Evolutionary conservation across 305 asterid species (phyloP).

Genomic region (Stenogyne calaminthoides): DNA sequence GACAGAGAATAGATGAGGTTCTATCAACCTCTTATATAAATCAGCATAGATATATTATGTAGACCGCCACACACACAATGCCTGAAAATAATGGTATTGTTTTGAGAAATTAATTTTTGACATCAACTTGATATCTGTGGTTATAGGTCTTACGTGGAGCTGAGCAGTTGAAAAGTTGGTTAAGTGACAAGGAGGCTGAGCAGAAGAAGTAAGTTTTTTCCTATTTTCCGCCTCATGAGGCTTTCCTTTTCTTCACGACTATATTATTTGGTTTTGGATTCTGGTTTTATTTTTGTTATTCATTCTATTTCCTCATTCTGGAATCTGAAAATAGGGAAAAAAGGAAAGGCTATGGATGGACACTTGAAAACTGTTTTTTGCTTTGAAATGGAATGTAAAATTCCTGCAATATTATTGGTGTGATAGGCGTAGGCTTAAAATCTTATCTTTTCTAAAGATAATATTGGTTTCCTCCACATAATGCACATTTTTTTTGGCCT

Average conservation of each 20-base stretch:
- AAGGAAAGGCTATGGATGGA: neutral
- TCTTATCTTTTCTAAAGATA: neutral
- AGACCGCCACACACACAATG: neutral
- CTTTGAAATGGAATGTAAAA: neutral
- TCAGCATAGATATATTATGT: slow-evolving; percentile 22
- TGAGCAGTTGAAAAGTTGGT: slow-evolving; percentile 84
- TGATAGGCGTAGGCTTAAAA: neutral
- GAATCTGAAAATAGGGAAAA: neutral
- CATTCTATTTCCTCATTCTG: slow-evolving; percentile 11
- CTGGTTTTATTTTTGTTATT: neutral
- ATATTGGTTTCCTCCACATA: too few species aligned
- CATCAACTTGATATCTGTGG: slow-evolving; percentile 27
- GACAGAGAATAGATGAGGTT: slow-evolving; percentile 89
- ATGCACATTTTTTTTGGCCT: too few species aligned
- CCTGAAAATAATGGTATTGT: slow-evolving; percentile 14
- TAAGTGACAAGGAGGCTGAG: slow-evolving; percentile 78
- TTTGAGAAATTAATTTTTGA: slow-evolving; percentile 5
- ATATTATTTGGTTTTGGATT: neutral
- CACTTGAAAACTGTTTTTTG: neutral
- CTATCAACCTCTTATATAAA: slow-evolving; percentile 4
- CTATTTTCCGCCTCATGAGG: slow-evolving; percentile 1
- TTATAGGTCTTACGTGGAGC: slow-evolving; percentile 66
- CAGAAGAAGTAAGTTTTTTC: slow-evolving; percentile 74
- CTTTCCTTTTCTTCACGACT: neutral
- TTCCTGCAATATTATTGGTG: too few species aligned